Evolutionary conservation across 768 basidiomycete species (phyloP).

Genomic region (Amanita polypyramis): DNA sequence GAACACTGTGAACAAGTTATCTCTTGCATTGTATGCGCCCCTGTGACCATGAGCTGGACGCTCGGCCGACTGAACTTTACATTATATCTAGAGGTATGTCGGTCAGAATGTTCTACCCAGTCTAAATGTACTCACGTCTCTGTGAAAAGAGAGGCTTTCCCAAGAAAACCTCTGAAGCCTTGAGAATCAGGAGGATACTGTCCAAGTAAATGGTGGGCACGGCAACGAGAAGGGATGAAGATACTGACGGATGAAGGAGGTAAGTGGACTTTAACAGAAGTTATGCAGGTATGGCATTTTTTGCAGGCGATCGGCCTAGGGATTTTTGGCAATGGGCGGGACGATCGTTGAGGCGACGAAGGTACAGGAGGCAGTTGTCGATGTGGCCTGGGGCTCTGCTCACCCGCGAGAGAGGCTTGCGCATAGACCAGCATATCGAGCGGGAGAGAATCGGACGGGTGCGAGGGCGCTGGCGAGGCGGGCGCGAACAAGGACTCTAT

Average conservation of each 20-base stretch:
- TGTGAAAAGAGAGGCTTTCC: conserved; percentile 49
- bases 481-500: too few relatives aligned
- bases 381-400: conserved; percentile 5
- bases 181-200: conserved; percentile 36
- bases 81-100: conserved; percentile 30
- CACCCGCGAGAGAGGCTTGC: conserved; percentile 13
- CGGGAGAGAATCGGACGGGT: too few relatives aligned
- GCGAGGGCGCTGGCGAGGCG: too few relatives aligned
- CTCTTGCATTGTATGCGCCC: conserved; percentile 54
- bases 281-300: conserved; percentile 33
- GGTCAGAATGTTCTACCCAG: neutral
- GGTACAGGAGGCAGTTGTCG: conserved; percentile 15
- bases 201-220: neutral
- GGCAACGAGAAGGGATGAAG: neutral
- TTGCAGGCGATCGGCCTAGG: conserved; percentile 37
- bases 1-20: conserved; percentile 39
- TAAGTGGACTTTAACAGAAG: conserved; percentile 31
- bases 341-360: conserved; percentile 17
- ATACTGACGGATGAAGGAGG: conserved; percentile 29
- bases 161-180: conserved; percentile 43
- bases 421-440: conserved; percentile 9
- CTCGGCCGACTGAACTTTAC: conserved; percentile 31
- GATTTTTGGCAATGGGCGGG: conserved; percentile 39
- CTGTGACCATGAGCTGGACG: conserved; percentile 51
- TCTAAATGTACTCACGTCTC: conserved; percentile 31